Conservation (phyloP, 2,329 filamentous ascomycete genomes). For the Scedosporium boydii region DNA sequence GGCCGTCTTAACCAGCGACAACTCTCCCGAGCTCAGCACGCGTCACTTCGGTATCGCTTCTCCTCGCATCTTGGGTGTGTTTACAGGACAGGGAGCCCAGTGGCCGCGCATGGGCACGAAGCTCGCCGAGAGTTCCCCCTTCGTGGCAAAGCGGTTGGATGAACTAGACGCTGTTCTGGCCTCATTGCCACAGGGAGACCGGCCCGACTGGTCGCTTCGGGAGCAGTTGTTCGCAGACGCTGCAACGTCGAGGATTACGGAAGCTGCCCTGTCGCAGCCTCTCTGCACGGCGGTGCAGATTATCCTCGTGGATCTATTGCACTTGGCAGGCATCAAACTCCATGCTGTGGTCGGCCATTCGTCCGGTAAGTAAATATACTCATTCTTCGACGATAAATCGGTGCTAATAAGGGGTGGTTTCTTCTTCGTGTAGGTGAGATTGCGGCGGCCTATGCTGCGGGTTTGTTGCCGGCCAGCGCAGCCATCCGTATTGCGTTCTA, state of each 20-base stretch:
- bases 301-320: conserved; percentile 31
- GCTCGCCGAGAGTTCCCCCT: conserved; percentile 10
- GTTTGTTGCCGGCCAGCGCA: conserved; percentile 13
- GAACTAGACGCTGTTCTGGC: conserved; percentile 7
- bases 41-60: conserved; percentile 5
- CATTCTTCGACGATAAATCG: no score
- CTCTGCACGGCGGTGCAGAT: conserved; percentile 37
- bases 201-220: conserved; percentile 25
- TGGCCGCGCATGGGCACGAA: conserved; percentile 22
- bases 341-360: conserved; percentile 33
- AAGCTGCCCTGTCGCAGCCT: conserved; percentile 33
- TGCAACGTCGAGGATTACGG: conserved; percentile 21
- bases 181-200: conserved; percentile 14
- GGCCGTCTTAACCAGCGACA: conserved; percentile 22
- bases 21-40: conserved; percentile 12
- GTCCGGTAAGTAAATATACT: conserved; percentile 9
- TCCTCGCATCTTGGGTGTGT: conserved; percentile 14
- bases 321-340: conserved; percentile 30
- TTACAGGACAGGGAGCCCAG: conserved; percentile 25
- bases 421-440: conserved; percentile 29
- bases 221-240: conserved; percentile 26
- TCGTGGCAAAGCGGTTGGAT: not conserved
- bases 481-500: conserved; percentile 22
- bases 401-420: no score
- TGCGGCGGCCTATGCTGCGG: conserved; percentile 32